These are phyloP conservation scores for Talaromyces liani DNA, from an alignment of 495 filamentous ascomycete genomes.

Conservation along the genomic window DNA sequence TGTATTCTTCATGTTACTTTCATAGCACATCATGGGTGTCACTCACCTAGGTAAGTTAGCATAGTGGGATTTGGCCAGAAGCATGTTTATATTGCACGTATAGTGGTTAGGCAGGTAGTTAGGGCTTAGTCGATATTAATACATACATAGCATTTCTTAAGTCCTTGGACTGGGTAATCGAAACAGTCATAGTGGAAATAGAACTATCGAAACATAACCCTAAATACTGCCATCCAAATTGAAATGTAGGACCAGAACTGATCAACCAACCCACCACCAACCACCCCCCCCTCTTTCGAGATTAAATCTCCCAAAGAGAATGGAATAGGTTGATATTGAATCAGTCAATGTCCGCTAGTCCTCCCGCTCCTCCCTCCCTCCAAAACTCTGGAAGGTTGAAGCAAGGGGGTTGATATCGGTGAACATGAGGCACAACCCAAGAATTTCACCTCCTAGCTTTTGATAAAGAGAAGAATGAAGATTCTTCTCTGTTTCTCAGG, in stretches of 20 bases:
- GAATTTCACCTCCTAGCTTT: neutral
- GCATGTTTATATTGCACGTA: neutral
- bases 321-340: neutral
- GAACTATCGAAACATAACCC: too few species aligned
- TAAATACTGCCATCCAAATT: neutral
- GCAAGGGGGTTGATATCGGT: neutral
- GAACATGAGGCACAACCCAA: neutral
- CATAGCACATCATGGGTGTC: neutral
- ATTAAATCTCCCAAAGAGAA: too few species aligned
- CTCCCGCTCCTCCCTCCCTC: neutral
- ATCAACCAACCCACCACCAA: neutral
- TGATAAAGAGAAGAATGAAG: neutral
- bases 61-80: neutral
- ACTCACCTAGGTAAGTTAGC: neutral
- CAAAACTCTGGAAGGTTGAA: too few species aligned
- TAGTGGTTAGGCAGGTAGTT: neutral
- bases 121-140: neutral
- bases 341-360: neutral
- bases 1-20: neutral
- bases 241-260: neutral
- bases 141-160: neutral
- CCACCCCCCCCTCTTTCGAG: neutral
- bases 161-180: too few species aligned
- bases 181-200: too few species aligned
- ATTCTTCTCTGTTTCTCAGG: neutral